Base-by-base conservation (phyloP, 768 basidiomycete genomes). In the Strobilomyces dryophilus region DNA sequence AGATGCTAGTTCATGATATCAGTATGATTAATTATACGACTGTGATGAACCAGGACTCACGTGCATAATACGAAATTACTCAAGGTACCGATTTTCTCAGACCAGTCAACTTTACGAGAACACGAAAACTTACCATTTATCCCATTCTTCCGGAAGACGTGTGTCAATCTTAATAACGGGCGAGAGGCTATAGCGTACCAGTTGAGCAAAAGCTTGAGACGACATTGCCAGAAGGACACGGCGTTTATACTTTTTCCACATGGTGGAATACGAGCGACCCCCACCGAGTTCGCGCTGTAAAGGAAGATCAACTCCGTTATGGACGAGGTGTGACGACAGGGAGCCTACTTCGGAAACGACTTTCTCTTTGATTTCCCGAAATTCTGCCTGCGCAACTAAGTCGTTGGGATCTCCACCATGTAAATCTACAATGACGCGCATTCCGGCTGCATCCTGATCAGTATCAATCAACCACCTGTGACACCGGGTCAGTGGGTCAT, bases 11-110 rank as follows among this genome's bases (percentile, higher is more conserved):
- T 34, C 52, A 21, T 17, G 31, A 46, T n/a, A 46, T 65, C 31
- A 66, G 55, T 20, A 34, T 7, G 34, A 24, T 24, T 24, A n/a
- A 52, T 20, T 45, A 43, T 41, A 35, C 8, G 10, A 8, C 47
- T 42, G 20, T 29, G 47, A 47, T 39, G 20, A 45, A 44, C 32
- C 40, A 4, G 59, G 21, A 66, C 91, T 74, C 71, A 93, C 92
- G 92, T 45, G 91, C 91, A 72, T 92, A 95, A 68, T 95, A 95
- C 1, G 92, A 93, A 15, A 97, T 95, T 39, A 95, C 93, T 93
- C 36, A n/a, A 21, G 46, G 47, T 29, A 27, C 20, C 35, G 27
- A 24, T 27, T 35, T 45, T 52, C 27, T 59, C 24, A 66, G 57
- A 45, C 9, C 9, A 14, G 43, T 14, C 29, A 32, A 20, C 11